Evolutionary conservation across 2,329 filamentous ascomycete genomes (phyloP).

Genomic region (Fusarium tjaetaba): DNA sequence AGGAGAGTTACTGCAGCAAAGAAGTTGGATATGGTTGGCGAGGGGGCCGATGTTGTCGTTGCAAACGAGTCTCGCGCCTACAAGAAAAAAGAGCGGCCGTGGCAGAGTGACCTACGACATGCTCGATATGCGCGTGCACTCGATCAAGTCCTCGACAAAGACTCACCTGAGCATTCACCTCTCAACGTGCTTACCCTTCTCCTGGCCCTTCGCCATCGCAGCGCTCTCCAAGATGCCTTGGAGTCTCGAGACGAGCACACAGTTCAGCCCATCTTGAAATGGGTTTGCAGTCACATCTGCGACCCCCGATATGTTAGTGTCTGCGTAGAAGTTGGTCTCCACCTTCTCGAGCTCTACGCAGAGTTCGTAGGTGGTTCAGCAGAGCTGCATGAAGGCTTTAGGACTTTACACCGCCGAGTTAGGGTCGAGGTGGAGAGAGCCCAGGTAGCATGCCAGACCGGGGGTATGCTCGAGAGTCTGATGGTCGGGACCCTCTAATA

Average conservation of each 20-base stretch:
- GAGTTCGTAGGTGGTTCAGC: conserved; percentile 79
- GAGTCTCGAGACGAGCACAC: conserved; percentile 82
- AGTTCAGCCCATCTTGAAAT: conserved; percentile 83
- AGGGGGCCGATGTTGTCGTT: conserved; percentile 89
- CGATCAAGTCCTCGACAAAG: conserved; percentile 76
- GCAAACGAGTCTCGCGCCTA: conserved; percentile 69
- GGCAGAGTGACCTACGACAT: conserved; percentile 84
- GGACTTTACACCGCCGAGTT: conserved; percentile 75
- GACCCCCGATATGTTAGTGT: conserved; percentile 84
- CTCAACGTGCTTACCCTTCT: conserved; percentile 79
- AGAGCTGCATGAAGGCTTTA: conserved; percentile 77
- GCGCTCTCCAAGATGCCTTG: conserved; percentile 82
- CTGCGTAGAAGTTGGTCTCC: conserved; percentile 83
- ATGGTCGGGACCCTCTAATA: conserved; percentile 53
- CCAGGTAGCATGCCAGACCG: conserved; percentile 82
- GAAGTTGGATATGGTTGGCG: conserved; percentile 81
- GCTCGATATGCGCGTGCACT: conserved; percentile 81
- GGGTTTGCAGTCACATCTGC: conserved; percentile 82
- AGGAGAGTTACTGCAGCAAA: conserved; percentile 56
- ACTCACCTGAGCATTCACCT: conserved; percentile 63
- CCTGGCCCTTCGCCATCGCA: conserved; percentile 86
- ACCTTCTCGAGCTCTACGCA: conserved; percentile 88
- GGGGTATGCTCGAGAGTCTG: conserved; percentile 84
- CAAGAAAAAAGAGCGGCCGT: conserved; percentile 72
- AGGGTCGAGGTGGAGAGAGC: conserved; percentile 82